phyloP scores from a whole-genome alignment of 495 filamentous ascomycete genomes.

The Glutinoglossum americanum region DNA sequence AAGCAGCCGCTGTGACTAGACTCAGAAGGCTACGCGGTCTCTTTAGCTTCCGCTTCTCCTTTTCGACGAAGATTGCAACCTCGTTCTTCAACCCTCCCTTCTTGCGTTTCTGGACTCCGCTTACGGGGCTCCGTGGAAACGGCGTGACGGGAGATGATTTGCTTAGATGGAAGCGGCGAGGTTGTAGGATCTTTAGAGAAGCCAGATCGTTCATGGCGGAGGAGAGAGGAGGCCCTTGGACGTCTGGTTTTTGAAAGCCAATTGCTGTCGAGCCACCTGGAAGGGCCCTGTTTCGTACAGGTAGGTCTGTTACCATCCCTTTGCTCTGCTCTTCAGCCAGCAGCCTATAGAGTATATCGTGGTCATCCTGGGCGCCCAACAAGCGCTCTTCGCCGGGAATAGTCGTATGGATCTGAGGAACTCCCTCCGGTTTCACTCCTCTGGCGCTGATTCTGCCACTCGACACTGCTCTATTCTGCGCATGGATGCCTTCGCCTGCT shows the following conservation, averaged over 20 bases:
- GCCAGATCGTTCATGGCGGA: constrained; percentile 4
- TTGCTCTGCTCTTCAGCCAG: background rate
- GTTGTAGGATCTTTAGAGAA: constrained; percentile 2
- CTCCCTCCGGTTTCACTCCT: background rate
- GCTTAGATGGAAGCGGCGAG: constrained; percentile 11
- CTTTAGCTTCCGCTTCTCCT: constrained; percentile 3
- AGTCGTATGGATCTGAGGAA: background rate
- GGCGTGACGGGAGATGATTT: background rate
- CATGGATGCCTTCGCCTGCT: background rate
- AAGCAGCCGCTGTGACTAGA: constrained; percentile 1
- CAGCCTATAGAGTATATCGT: background rate
- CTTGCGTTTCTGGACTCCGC: constrained; percentile 6
- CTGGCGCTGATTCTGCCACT: background rate
- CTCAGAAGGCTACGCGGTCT: constrained; percentile 8
- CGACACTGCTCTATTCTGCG: background rate
- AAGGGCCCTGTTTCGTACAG: background rate
- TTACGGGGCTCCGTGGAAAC: background rate
- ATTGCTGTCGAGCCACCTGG: background rate
- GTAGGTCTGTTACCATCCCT: background rate
- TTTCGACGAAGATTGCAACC: constrained; percentile 11
- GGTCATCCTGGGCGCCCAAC: background rate
- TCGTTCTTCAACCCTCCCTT: constrained; percentile 3
- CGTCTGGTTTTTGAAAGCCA: constrained; percentile 1
- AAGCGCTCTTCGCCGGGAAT: background rate
- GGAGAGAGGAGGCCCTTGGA: constrained; percentile 8